Evolutionary conservation across 495 filamentous ascomycete species (phyloP).

Genomic region (Glutinoglossum americanum): DNA sequence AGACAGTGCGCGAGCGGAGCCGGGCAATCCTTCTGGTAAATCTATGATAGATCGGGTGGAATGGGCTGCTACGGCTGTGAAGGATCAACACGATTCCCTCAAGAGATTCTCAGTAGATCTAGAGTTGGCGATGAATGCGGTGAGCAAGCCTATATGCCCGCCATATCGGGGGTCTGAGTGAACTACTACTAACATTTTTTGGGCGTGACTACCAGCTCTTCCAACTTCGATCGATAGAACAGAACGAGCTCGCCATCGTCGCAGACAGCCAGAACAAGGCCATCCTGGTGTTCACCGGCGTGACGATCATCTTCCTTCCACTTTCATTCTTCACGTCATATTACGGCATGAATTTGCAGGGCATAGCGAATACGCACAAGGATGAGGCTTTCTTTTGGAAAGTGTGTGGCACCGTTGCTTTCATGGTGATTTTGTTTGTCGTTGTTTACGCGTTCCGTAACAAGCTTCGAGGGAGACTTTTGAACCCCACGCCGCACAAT

Average conservation of each 20-base stretch:
- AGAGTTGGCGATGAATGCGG: constrained; percentile 14
- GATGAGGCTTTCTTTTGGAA: neutral
- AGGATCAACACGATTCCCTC: constrained; percentile 3
- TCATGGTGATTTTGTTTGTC: neutral
- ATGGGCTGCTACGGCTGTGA: constrained; percentile 14
- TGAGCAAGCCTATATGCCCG: constrained; percentile 13
- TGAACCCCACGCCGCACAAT: no score
- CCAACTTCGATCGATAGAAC: constrained; percentile 4
- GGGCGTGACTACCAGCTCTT: neutral
- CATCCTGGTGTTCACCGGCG: constrained; percentile 20
- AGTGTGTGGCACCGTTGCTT: neutral
- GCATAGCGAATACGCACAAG: neutral
- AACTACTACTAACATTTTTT: no score
- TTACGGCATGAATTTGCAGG: constrained; percentile 13
- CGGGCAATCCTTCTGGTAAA: neutral
- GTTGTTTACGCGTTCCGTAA: neutral
- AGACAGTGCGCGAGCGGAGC: neutral
- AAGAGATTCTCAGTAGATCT: constrained; percentile 2
- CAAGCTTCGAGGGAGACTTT: no score
- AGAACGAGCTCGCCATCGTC: constrained; percentile 2
- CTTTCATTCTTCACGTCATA: constrained; percentile 20
- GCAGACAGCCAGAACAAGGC: constrained; percentile 10
- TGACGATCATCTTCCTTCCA: constrained; percentile 22
- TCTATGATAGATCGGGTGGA: neutral
- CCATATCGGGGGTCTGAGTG: no score